phyloP scores from a whole-genome alignment of 495 filamentous ascomycete genomes.

The Aspergillus bertholletiae region DNA sequence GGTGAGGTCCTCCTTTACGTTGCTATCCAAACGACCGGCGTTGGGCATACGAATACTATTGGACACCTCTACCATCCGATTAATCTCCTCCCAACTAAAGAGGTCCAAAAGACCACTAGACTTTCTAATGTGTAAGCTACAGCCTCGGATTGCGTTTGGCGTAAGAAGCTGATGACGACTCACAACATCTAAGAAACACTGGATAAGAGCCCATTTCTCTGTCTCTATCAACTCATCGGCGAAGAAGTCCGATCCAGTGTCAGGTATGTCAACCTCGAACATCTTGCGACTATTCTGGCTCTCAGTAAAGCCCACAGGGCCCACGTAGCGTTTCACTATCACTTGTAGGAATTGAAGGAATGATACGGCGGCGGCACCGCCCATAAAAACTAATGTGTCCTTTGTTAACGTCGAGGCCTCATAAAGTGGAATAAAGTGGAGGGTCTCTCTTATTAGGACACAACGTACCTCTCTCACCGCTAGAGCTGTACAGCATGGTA shows the following conservation, averaged over 20 bases:
- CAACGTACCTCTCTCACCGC: background rate
- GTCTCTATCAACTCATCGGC: background rate
- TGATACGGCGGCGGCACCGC: slow-evolving; percentile 38
- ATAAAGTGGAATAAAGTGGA: background rate
- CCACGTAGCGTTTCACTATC: slow-evolving; percentile 40
- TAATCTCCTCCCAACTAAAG: background rate
- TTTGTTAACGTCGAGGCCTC: background rate
- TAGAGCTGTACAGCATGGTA: background rate
- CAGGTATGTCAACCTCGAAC: slow-evolving; percentile 37
- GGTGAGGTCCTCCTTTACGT: background rate
- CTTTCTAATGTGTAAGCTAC: background rate
- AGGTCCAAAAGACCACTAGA: background rate
- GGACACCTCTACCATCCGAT: background rate
- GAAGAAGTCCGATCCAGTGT: slow-evolving; percentile 14
- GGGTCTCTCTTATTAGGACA: no score
- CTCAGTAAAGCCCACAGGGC: slow-evolving; percentile 41
- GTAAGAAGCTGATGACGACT: background rate
- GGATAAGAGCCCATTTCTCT: background rate
- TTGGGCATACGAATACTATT: background rate
- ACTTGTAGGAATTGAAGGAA: slow-evolving; percentile 41
- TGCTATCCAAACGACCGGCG: background rate
- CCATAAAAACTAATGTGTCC: slow-evolving; percentile 30
- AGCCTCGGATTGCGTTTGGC: background rate
- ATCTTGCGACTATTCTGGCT: slow-evolving; percentile 39
- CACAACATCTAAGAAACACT: background rate